Percentiles rank a stretch among this genome's conserved stretches.
phyloP scores from a whole-genome alignment of 2,329 filamentous ascomycete species.

The Aspergillus nomiae region DNA sequence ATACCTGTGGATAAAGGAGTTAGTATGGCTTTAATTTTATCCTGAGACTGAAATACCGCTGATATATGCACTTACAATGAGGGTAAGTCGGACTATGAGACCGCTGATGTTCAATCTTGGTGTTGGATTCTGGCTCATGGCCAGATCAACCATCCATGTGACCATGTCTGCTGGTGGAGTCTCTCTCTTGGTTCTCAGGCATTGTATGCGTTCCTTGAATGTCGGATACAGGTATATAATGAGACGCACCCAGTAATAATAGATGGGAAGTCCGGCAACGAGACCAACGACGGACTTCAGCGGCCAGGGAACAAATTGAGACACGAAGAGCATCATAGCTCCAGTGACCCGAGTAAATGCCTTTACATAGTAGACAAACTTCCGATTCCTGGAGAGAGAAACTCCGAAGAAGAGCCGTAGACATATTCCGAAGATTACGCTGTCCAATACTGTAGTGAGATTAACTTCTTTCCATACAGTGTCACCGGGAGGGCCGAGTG shows the following conservation, averaged over 20 bases:
- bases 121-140: not conserved
- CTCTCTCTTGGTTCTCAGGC: not conserved
- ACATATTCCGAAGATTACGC: not conserved
- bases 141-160: not conserved
- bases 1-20: not conserved
- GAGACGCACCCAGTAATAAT: not conserved
- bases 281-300: not conserved
- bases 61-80: not conserved
- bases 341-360: not conserved
- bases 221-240: not conserved
- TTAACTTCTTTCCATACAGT: not conserved
- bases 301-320: not conserved
- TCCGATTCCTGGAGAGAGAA: not conserved
- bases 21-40: not conserved
- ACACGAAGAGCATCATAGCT: not conserved
- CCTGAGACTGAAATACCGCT: fast-evolving
- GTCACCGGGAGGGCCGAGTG: not conserved
- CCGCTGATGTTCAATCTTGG: not conserved
- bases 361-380: not conserved
- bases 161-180: not conserved
- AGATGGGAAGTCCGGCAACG: not conserved
- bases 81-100: not conserved
- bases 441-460: not conserved
- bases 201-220: not conserved
- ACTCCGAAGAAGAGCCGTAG: not conserved